phyloP scores from a whole-genome alignment of 2,329 filamentous ascomycete genomes.

The Tolypocladium paradoxum region DNA sequence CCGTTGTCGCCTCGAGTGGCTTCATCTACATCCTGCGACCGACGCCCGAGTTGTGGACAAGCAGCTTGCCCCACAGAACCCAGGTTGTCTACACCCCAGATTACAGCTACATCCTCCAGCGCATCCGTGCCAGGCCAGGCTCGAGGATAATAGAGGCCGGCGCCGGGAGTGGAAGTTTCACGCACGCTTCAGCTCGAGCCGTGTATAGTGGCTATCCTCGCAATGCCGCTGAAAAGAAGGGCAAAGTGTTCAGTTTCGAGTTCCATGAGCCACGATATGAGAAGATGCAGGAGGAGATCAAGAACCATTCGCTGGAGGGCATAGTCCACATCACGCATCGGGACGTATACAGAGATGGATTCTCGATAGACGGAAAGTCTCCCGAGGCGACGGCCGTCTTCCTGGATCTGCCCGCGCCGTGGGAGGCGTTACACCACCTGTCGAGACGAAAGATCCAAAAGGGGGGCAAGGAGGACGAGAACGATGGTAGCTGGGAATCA shows the following conservation, averaged over 20 bases:
- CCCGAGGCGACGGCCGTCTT: conserved; percentile 63
- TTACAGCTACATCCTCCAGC: conserved; percentile 74
- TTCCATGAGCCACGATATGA: conserved; percentile 64
- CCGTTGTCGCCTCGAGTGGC: conserved; percentile 48
- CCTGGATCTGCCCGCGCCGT: conserved; percentile 70
- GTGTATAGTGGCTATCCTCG: conserved; percentile 62
- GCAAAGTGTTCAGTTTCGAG: conserved; percentile 74
- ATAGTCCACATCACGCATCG: conserved; percentile 66
- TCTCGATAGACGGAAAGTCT: conserved; percentile 48
- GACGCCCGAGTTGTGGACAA: conserved; percentile 75
- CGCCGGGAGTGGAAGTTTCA: conserved; percentile 74
- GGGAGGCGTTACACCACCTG: conserved; percentile 69
- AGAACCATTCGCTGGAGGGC: conserved; percentile 52
- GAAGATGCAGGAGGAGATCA: conserved; percentile 59
- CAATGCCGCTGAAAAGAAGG: conserved; percentile 32
- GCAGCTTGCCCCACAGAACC: conserved; percentile 67
- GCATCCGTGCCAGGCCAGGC: conserved; percentile 63
- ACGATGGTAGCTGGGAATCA: conserved; percentile 34
- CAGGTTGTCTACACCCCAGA: conserved; percentile 83
- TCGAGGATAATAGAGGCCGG: conserved; percentile 69
- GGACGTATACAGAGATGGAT: conserved; percentile 69
- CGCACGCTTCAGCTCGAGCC: conserved; percentile 65
- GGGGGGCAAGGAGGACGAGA: conserved; percentile 11
- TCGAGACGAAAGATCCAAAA: conserved; percentile 35
- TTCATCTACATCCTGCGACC: conserved; percentile 72